These are phyloP conservation scores for Paecilomyces variotii DNA, from an alignment of 2,329 filamentous ascomycete genomes.

Conservation along the genomic window DNA sequence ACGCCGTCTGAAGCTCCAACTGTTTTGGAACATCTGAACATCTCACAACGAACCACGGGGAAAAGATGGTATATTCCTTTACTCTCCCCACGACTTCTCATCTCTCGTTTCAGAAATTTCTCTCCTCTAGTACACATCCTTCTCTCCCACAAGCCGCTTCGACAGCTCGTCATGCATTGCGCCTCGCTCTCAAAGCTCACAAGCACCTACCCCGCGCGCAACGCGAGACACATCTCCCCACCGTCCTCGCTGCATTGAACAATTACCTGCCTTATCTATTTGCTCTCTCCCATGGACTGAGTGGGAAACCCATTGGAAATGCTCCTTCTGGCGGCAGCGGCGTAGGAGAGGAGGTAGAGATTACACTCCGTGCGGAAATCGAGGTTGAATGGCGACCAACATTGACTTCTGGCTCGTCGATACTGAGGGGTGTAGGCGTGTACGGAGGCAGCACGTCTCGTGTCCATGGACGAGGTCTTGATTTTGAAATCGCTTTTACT, in stretches of 20 bases:
- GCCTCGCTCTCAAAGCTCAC: slow-evolving; percentile 77
- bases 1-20: slow-evolving; percentile 9
- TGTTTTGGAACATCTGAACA: background rate
- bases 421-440: slow-evolving; percentile 28
- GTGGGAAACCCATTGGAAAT: slow-evolving; percentile 39
- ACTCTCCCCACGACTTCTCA: slow-evolving; percentile 81
- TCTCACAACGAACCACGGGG: background rate
- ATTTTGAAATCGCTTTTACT: slow-evolving; percentile 75
- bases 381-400: slow-evolving; percentile 76
- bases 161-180: slow-evolving; percentile 73
- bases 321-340: slow-evolving; percentile 4
- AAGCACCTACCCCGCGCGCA: slow-evolving; percentile 71
- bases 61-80: slow-evolving; percentile 82
- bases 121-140: slow-evolving; percentile 75
- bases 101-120: slow-evolving; percentile 70
- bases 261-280: slow-evolving; percentile 79
- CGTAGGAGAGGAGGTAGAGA: slow-evolving; percentile 55
- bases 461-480: slow-evolving; percentile 63
- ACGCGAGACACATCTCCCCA: slow-evolving; percentile 62
- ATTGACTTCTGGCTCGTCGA: slow-evolving; percentile 48
- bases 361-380: slow-evolving; percentile 60
- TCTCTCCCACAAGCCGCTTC: slow-evolving; percentile 77
- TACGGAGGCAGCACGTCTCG: slow-evolving; percentile 52
- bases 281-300: slow-evolving; percentile 66
- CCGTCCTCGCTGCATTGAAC: slow-evolving; percentile 61